Percentiles rank a stretch among this genome's conserved stretches.
Conservation (phyloP, 352 stramenopile genomes). For the Peronospora tabacina region DNA sequence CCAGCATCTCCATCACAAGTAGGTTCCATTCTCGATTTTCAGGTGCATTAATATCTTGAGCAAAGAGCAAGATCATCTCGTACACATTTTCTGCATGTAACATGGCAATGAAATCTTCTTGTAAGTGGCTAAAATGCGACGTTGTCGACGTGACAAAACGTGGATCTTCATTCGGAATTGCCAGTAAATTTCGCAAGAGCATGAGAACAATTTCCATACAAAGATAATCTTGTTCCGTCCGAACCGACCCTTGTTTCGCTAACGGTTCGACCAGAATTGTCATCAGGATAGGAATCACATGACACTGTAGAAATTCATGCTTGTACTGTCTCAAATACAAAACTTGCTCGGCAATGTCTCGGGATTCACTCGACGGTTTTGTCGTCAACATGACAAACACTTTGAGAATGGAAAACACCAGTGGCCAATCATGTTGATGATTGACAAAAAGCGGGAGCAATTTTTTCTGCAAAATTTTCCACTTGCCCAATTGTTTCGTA, state of each 20-base stretch:
- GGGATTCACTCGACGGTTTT: constrained; percentile 71
- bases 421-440: constrained; percentile 78
- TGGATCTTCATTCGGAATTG: constrained; percentile 74
- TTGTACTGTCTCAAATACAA: constrained; percentile 82
- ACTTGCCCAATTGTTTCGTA: constrained; percentile 77
- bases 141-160: constrained; percentile 77
- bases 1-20: constrained; percentile 86
- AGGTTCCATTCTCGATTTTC: constrained; percentile 86
- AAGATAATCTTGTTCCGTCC: constrained; percentile 67
- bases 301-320: constrained; percentile 65
- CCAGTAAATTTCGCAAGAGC: constrained; percentile 75
- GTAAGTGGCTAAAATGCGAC: constrained; percentile 65
- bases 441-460: constrained; percentile 78
- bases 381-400: constrained; percentile 88
- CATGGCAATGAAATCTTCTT: constrained; percentile 72
- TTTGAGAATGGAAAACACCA: constrained; percentile 87
- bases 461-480: constrained; percentile 86
- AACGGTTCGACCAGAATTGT: constrained; percentile 77
- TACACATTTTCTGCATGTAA: constrained; percentile 80
- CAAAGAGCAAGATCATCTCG: constrained; percentile 83
- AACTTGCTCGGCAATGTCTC: constrained; percentile 70
- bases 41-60: constrained; percentile 75
- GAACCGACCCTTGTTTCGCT: constrained; percentile 45
- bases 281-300: constrained; percentile 78
- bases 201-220: constrained; percentile 86